A percentile compares a stretch with the other conserved stretches of the same genome.
phyloP scores from a whole-genome alignment of 257 asterid species.

The Nicotiana knightiana region DNA sequence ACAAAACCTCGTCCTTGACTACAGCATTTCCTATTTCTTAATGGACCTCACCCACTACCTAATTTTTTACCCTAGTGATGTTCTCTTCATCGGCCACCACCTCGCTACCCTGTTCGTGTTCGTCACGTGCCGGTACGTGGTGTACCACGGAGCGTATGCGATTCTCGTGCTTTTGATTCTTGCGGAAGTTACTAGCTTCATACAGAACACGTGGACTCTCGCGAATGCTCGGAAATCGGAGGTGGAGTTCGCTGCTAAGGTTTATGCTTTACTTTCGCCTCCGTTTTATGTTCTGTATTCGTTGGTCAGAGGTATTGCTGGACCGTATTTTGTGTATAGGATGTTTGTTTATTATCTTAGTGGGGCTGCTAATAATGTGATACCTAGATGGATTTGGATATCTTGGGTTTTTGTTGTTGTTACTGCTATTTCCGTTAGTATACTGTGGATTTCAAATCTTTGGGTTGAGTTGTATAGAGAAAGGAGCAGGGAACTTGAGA shows the following conservation, averaged over 20 bases:
- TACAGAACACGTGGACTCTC: slow-evolving; percentile 89
- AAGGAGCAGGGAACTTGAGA: slow-evolving; percentile 28
- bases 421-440: slow-evolving; percentile 69
- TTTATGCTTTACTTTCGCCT: slow-evolving; percentile 55
- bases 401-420: slow-evolving; percentile 70
- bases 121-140: slow-evolving; percentile 72
- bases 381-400: slow-evolving; percentile 86
- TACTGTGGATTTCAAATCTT: slow-evolving; percentile 70
- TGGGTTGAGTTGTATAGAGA: slow-evolving; percentile 64
- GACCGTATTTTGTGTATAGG: slow-evolving; percentile 63
- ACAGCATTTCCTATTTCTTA: slow-evolving; percentile 82
- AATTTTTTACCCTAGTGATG: slow-evolving; percentile 56
- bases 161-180: slow-evolving; percentile 60
- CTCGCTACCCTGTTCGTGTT: slow-evolving; percentile 81
- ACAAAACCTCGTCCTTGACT: slow-evolving; percentile 69
- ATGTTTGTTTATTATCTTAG: slow-evolving; percentile 54
- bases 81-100: slow-evolving; percentile 86
- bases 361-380: slow-evolving; percentile 58
- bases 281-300: slow-evolving; percentile 79
- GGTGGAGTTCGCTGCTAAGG: slow-evolving; percentile 48
- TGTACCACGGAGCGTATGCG: slow-evolving; percentile 67
- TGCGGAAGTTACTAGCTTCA: slow-evolving; percentile 88
- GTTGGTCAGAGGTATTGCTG: slow-evolving; percentile 64
- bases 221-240: slow-evolving; percentile 64
- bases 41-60: slow-evolving; percentile 82